A percentile compares a stretch with the other conserved stretches of the same genome.
Conservation (phyloP, 805 yeast species). For the Ogataea paraovalis region DNA sequence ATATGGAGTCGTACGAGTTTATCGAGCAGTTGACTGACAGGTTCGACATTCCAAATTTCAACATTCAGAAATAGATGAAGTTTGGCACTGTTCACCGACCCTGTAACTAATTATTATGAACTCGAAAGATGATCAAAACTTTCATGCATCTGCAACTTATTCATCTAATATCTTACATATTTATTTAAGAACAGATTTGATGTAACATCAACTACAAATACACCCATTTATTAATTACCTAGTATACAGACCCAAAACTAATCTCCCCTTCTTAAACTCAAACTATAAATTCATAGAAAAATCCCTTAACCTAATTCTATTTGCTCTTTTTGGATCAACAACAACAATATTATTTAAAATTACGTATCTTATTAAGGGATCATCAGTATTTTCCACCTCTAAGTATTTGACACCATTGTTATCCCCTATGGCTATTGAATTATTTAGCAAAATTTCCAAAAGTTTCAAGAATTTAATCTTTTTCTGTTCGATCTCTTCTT, state of each 20-base stretch:
- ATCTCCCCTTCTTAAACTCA: too few relatives aligned
- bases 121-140: too few relatives aligned
- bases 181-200: background rate
- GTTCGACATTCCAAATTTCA: too few relatives aligned
- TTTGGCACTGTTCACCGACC: too few relatives aligned
- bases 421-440: conserved; percentile 18
- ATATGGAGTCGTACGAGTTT: too few relatives aligned
- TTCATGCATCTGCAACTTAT: too few relatives aligned
- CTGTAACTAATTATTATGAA: too few relatives aligned
- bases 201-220: background rate
- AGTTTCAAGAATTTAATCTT: conserved; percentile 25
- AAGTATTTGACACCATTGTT: conserved; percentile 14
- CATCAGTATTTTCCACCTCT: conserved; percentile 29
- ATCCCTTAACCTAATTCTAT: conserved; percentile 27
- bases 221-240: background rate
- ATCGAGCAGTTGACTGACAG: too few relatives aligned
- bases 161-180: too few relatives aligned
- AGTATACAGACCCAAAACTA: background rate
- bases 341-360: conserved; percentile 26
- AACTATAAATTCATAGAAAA: conserved; percentile 11
- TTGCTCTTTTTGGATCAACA: conserved; percentile 25
- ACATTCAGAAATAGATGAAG: too few relatives aligned
- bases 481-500: conserved; percentile 16
- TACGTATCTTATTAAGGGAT: conserved; percentile 31
- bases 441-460: conserved; percentile 30